These are phyloP conservation scores for Eucalyptus pauciflora DNA, from an alignment of 345 rosid genomes.

Conservation along the genomic window DNA sequence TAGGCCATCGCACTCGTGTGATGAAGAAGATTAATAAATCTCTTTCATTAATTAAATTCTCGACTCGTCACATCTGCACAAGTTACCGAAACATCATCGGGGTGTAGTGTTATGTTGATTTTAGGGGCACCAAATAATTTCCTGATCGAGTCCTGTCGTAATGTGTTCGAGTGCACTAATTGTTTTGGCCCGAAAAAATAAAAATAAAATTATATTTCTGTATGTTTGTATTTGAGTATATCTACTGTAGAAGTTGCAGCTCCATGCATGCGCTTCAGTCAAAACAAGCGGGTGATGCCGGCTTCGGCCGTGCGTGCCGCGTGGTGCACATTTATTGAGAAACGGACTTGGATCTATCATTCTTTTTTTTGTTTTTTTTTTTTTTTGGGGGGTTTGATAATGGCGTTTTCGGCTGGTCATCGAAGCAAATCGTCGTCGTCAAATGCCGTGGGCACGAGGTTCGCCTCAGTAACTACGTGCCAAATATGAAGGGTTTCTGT, in stretches of 20 bases:
- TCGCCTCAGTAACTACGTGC: neutral
- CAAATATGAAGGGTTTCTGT: neutral
- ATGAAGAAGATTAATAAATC: neutral
- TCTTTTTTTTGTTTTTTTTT: neutral
- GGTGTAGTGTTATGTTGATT: no score
- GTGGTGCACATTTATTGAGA: neutral
- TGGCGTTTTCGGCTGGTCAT: neutral
- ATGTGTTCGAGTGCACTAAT: neutral
- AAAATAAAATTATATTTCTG: no score
- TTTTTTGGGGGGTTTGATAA: neutral
- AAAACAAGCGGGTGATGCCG: neutral
- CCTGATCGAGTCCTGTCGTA: fast-evolving
- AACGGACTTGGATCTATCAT: neutral
- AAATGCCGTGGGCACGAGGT: neutral
- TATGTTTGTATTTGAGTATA: neutral
- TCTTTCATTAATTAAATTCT: neutral
- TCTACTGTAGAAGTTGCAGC: neutral
- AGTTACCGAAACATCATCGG: fast-evolving
- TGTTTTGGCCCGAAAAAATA: fast-evolving
- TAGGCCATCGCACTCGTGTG: fast-evolving
- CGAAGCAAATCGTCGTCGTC: neutral
- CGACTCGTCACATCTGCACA: fast-evolving
- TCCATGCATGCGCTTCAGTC: neutral
- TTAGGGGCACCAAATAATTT: neutral
- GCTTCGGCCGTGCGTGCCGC: neutral